Base-by-base conservation (phyloP, 1,284 basidiomycete species). In the Takashimella koratensis region DNA sequence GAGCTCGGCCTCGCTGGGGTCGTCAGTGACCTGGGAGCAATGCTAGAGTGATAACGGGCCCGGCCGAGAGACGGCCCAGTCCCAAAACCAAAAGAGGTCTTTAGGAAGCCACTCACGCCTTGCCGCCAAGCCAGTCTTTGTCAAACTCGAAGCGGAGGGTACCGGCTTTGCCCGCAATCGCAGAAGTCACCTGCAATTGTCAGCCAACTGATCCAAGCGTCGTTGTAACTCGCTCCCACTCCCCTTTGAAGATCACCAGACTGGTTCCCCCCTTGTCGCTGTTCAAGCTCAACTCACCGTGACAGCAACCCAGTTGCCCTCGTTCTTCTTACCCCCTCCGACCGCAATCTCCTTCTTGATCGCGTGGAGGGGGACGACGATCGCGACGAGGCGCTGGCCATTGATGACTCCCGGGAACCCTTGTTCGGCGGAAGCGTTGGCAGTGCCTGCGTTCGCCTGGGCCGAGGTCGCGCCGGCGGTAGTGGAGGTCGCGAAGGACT, bases 91-190 rank as follows among this genome's bases (percentile, higher is more conserved):
- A 47, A 22, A 49, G 26, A 42, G 50, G 51, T 40, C 50, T 45
- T 21, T 4, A 22, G n/a, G n/a, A n/a, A n/a, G n/a, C n/a, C 2
- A 66, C 70, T 59, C 51, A 73, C 72, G 62, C 70, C 59, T 73
- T 74, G 45, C 64, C 69, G 24, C 71, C 71, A 27, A 74, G 64
- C 70, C 68, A 74, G 52, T 71, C 72, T 51, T 66, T 67, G 63
- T 68, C 65, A 57, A 74, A 74, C 50, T 73, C 70, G 53, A 74
- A 69, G 47, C 61, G 63, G 64, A 74, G 62, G 21, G 51, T 51
- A 5, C 72, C 72, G 0, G 63, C 52, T 55, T 70, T 70, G 40
- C 56, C 59, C 1, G 47, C 43, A 8, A 54, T 40, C 24, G 54
- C 56, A 10, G 43, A 47, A 23, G 26, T 41, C 20, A 60, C 47